Conservation (phyloP, 257 asterid species). For the Fraxinus anomala region DNA sequence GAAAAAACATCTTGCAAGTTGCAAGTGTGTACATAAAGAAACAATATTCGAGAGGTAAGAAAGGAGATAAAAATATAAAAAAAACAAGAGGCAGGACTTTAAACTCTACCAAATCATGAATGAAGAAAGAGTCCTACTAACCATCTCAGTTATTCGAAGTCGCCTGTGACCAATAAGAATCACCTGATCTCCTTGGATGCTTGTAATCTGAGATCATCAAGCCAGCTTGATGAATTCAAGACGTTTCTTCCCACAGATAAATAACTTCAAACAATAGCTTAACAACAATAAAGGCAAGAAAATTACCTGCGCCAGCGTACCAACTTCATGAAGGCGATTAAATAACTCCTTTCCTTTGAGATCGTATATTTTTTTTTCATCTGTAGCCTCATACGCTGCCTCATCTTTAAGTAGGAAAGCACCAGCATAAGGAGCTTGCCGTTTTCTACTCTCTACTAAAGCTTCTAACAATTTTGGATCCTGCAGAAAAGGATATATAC, state of each 20-base stretch:
- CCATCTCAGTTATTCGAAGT: slow-evolving; percentile 92
- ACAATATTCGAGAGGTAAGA: background rate
- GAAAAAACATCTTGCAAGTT: slow-evolving; percentile 3
- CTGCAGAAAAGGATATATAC: slow-evolving; percentile 44
- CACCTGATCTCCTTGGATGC: slow-evolving; percentile 93
- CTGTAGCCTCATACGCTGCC: slow-evolving; percentile 75
- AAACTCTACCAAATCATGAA: background rate
- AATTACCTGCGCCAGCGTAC: slow-evolving; percentile 93
- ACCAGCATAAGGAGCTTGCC: slow-evolving; percentile 99
- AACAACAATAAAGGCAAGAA: slow-evolving; percentile 21
- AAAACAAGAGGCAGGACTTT: slow-evolving; percentile 5
- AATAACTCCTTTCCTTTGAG: slow-evolving; percentile 89
- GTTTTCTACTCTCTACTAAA: slow-evolving; percentile 76
- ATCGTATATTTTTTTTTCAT: slow-evolving; percentile 60
- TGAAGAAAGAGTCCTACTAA: slow-evolving; percentile 37
- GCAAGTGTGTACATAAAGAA: slow-evolving; percentile 7
- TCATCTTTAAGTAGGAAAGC: slow-evolving; percentile 94
- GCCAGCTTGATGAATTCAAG: slow-evolving; percentile 38
- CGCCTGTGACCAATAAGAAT: slow-evolving; percentile 93
- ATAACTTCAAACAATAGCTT: slow-evolving; percentile 22
- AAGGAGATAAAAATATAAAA: background rate
- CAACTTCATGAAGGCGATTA: slow-evolving; percentile 88
- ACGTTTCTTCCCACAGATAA: slow-evolving; percentile 22
- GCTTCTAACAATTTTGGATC: slow-evolving; percentile 96
- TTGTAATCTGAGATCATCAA: slow-evolving; percentile 66